Conservation (phyloP, 83 land plant genomes). For the Picea mariana region DNA sequence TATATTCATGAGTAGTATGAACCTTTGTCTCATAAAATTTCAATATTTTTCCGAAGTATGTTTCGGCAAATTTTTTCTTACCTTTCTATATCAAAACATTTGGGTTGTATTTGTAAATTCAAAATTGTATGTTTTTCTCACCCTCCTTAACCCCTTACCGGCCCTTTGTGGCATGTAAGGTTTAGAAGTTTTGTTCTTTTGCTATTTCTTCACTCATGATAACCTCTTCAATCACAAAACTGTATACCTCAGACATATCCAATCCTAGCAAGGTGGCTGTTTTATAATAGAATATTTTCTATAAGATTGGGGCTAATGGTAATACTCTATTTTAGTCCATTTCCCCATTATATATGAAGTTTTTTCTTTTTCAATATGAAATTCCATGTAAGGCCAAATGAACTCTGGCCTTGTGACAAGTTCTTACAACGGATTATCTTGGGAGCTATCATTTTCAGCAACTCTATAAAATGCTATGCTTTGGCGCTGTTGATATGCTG, state of each 20-base stretch:
- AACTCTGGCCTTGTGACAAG: not conserved
- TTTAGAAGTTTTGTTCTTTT: no score
- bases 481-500: not conserved
- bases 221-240: no score
- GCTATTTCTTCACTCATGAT: no score
- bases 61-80: no score
- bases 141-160: no score
- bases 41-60: no score
- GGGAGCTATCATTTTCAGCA: not conserved
- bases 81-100: no score
- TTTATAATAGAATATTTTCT: not conserved
- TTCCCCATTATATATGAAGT: not conserved
- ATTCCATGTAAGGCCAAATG: not conserved
- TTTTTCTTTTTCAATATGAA: not conserved
- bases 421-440: not conserved
- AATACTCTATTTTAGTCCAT: not conserved
- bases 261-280: not conserved
- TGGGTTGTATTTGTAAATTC: no score
- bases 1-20: no score
- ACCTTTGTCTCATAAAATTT: no score
- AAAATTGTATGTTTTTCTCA: no score
- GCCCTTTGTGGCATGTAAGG: no score
- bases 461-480: not conserved
- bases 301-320: not conserved
- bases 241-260: not conserved